A percentile compares a stretch with the other conserved stretches of the same genome.
Evolutionary conservation across 2,329 filamentous ascomycete species (phyloP).

Genomic region (Talaromyces sp.): DNA sequence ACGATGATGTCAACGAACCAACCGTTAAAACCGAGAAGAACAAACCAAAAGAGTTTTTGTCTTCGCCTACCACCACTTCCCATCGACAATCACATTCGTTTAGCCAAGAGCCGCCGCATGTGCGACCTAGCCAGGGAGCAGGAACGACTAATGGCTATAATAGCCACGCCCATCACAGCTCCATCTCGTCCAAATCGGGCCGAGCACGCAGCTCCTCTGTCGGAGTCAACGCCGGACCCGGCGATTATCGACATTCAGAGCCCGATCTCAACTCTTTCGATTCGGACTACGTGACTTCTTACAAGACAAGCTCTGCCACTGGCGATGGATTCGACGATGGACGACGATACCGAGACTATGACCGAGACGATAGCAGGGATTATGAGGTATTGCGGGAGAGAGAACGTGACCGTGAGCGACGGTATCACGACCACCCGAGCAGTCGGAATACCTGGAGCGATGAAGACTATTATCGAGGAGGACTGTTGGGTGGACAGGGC

Average conservation of each 20-base stretch:
- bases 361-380: slow-evolving; percentile 18
- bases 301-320: slow-evolving; percentile 18
- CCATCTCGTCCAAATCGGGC: slow-evolving; percentile 11
- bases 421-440: slow-evolving; percentile 20
- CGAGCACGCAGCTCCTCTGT: slow-evolving; percentile 29
- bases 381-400: slow-evolving; percentile 23
- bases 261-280: slow-evolving; percentile 22
- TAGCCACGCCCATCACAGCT: slow-evolving; percentile 6
- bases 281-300: slow-evolving; percentile 15
- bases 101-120: slow-evolving; percentile 18
- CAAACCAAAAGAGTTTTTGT: slow-evolving; percentile 40
- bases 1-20: slow-evolving; percentile 34
- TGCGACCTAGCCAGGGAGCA: slow-evolving; percentile 11
- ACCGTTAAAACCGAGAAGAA: neutral
- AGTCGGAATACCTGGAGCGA: slow-evolving; percentile 25
- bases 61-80: slow-evolving; percentile 53
- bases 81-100: slow-evolving; percentile 54
- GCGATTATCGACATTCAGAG: slow-evolving; percentile 32
- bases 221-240: slow-evolving; percentile 13
- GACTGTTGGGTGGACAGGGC: slow-evolving; percentile 24
- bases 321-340: slow-evolving; percentile 17
- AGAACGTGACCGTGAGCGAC: slow-evolving; percentile 24
- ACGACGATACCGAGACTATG: slow-evolving; percentile 23
- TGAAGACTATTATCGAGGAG: slow-evolving; percentile 37
- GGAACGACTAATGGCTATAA: slow-evolving; percentile 7